Conservation (phyloP, 345 rosid species). For the Salix caprea region DNA sequence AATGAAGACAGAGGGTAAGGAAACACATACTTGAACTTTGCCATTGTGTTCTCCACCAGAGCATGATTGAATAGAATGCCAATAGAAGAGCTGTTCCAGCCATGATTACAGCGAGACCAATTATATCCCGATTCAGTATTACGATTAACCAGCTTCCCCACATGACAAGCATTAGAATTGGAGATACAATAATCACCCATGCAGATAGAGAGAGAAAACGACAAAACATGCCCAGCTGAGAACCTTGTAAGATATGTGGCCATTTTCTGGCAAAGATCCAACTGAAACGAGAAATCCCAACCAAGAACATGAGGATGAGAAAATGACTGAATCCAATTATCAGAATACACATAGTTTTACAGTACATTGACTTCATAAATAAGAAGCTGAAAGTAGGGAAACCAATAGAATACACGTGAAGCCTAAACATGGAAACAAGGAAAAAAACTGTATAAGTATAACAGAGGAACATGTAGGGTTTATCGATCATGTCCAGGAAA, state of each 20-base stretch:
- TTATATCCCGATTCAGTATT: slow-evolving; percentile 69
- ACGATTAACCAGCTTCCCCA: slow-evolving; percentile 91
- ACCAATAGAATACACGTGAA: background rate
- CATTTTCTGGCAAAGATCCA: slow-evolving; percentile 99
- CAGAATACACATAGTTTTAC: background rate
- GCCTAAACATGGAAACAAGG: background rate
- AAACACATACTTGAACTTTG: slow-evolving; percentile 86
- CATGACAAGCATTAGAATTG: slow-evolving; percentile 66
- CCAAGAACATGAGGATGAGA: background rate
- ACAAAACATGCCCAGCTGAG: slow-evolving; percentile 74
- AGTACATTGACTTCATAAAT: background rate
- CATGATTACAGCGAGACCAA: slow-evolving; percentile 95
- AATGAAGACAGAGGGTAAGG: slow-evolving; percentile 1
- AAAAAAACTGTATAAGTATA: background rate
- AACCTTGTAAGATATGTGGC: slow-evolving; percentile 82
- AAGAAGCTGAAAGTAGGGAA: background rate
- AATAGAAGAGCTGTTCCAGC: slow-evolving; percentile 92
- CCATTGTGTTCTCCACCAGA: slow-evolving; percentile 99
- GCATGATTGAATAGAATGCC: slow-evolving; percentile 98
- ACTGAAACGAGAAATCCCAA: slow-evolving; percentile 41
- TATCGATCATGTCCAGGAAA: background rate
- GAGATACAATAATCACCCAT: slow-evolving; percentile 82
- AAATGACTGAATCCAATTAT: background rate
- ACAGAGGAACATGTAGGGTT: background rate
- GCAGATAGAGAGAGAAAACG: slow-evolving; percentile 63